phyloP scores from a whole-genome alignment of 2,329 filamentous ascomycete genomes.

The Colletotrichum costaricense region DNA sequence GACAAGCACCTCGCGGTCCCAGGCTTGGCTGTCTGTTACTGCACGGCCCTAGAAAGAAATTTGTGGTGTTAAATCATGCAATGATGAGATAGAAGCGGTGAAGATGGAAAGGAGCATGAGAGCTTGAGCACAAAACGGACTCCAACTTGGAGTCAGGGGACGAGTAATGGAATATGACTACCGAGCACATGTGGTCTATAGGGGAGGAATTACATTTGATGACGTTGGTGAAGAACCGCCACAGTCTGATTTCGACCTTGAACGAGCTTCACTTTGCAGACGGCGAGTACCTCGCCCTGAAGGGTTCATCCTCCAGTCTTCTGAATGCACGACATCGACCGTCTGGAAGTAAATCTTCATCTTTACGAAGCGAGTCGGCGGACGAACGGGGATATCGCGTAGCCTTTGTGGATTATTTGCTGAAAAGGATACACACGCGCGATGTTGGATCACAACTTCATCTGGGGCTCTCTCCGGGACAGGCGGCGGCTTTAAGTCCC shows the following conservation, averaged over 20 bases:
- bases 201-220: not conserved
- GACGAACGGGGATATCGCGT: not conserved
- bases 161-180: not conserved
- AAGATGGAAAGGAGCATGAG: not conserved
- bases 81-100: not conserved
- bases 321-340: not conserved
- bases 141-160: not conserved
- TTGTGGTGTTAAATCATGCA: not conserved
- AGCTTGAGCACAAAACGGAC: not conserved
- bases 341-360: not conserved
- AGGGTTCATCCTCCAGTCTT: not conserved
- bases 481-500: not conserved
- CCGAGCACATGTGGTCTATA: not conserved
- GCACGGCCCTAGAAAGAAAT: not conserved
- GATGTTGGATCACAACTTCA: no score
- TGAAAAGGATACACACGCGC: no score
- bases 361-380: not conserved
- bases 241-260: not conserved
- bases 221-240: not conserved
- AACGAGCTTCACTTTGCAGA: not conserved
- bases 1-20: not conserved
- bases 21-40: not conserved
- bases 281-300: not conserved
- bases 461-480: no score
- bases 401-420: not conserved